phyloP scores from a whole-genome alignment of 768 basidiomycete species.

The Boletus insuetus region DNA sequence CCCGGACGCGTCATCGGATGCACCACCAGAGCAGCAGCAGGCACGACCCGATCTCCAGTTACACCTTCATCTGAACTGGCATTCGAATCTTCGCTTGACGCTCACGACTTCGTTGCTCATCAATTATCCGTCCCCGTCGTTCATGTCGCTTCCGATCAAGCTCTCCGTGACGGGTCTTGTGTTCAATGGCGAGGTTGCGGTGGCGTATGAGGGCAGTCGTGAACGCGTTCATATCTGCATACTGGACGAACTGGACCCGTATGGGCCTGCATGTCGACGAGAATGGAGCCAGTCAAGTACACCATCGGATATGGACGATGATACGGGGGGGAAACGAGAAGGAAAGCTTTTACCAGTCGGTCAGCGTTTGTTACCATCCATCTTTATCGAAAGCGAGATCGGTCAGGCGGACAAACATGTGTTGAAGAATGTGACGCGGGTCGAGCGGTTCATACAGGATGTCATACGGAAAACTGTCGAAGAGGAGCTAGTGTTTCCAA shows the following conservation, averaged over 20 bases:
- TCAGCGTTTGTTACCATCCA: conserved; percentile 77
- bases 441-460: conserved; percentile 94
- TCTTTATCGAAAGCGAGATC: conserved; percentile 95
- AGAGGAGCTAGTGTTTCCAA: conserved; percentile 95
- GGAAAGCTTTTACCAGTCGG: conserved; percentile 77
- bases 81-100: conserved; percentile 84
- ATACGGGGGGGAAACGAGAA: conserved; percentile 42
- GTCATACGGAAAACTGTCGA: conserved; percentile 93
- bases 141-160: conserved; percentile 96
- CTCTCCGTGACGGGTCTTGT: conserved; percentile 88
- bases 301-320: conserved; percentile 65
- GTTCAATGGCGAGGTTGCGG: conserved; percentile 81
- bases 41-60: conserved; percentile 72
- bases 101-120: conserved; percentile 91
- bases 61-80: conserved; percentile 82
- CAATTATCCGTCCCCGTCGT: conserved; percentile 93
- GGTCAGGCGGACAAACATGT: conserved; percentile 96
- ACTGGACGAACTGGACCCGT: conserved; percentile 84
- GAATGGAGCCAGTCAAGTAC: conserved; percentile 45
- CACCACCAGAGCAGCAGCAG: conserved; percentile 25
- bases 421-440: conserved; percentile 90
- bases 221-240: conserved; percentile 84
- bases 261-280: conserved; percentile 67
- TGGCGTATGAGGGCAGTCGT: conserved; percentile 87
- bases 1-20: conserved; percentile 1